phyloP scores from a whole-genome alignment of 1,139 yeast genomes.

The Suhomyces taliae region DNA sequence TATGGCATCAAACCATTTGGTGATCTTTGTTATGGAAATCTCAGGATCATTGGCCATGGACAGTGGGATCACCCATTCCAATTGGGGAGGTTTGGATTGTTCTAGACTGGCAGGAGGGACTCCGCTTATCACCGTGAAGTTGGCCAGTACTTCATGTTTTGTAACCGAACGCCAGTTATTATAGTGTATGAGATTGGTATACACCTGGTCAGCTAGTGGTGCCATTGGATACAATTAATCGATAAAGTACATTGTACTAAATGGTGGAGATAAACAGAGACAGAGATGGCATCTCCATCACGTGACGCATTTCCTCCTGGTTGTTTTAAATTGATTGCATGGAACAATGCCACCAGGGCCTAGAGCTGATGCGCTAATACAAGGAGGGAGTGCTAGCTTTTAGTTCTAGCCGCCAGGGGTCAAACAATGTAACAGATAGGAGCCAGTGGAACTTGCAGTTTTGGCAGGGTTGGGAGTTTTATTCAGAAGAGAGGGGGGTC shows the following conservation, averaged over 20 bases:
- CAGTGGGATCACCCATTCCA: constrained; percentile 41
- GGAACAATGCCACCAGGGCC: no score
- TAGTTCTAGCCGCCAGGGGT: no score
- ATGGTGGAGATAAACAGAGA: neutral
- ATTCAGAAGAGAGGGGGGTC: no score
- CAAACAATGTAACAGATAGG: no score
- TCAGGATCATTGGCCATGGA: constrained; percentile 15
- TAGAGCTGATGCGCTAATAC: no score
- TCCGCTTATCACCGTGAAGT: constrained; percentile 25
- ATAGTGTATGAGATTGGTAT: constrained; percentile 51
- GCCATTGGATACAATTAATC: neutral
- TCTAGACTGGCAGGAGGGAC: constrained; percentile 33
- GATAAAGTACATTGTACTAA: no score
- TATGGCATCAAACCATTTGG: constrained; percentile 32
- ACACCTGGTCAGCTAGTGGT: constrained; percentile 25
- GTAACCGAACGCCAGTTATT: constrained; percentile 52
- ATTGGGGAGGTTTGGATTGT: constrained; percentile 5
- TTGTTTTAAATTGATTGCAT: no score
- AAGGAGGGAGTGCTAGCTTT: no score
- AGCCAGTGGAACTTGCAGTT: no score
- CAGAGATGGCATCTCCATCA: neutral
- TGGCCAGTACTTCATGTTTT: constrained; percentile 15
- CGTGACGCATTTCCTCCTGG: neutral
- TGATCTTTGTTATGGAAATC: constrained; percentile 26
- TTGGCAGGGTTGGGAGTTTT: no score